Conservation (phyloP, 2,329 filamentous ascomycete species). For the Trichoderma simmonsii region DNA sequence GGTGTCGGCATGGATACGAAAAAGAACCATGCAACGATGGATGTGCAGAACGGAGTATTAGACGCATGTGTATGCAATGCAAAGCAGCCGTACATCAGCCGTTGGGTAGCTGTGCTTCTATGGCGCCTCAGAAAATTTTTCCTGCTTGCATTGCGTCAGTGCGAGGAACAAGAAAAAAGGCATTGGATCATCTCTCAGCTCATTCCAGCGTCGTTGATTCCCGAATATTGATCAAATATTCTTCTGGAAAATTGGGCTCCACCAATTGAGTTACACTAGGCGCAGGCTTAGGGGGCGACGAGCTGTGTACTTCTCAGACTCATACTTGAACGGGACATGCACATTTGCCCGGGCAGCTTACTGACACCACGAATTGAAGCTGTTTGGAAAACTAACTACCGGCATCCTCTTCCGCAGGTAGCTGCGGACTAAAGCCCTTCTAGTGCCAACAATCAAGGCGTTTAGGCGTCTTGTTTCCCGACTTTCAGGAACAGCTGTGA, state of each 20-base stretch:
- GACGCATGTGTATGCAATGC: not conserved
- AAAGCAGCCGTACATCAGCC: constrained; percentile 9
- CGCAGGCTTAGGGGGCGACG: not conserved
- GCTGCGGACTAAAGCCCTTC: not conserved
- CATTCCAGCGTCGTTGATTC: not conserved
- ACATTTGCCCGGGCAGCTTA: not conserved
- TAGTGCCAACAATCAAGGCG: not conserved
- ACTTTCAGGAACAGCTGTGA: not conserved
- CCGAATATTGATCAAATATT: not conserved
- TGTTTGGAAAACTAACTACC: not conserved
- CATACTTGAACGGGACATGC: not conserved
- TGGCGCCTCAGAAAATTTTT: not conserved
- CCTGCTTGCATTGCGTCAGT: not conserved
- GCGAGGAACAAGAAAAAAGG: not conserved
- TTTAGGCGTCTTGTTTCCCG: not conserved
- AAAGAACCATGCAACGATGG: not conserved
- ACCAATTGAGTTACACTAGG: constrained; percentile 15
- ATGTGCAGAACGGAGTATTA: not conserved
- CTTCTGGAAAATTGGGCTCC: constrained; percentile 15
- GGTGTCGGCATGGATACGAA: not conserved
- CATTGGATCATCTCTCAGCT: not conserved
- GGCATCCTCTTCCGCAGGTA: not conserved
- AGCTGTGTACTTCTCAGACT: not conserved
- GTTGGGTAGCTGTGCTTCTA: constrained; percentile 10
- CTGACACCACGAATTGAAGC: not conserved